Conservation (phyloP, 2,329 filamentous ascomycete genomes). For the Colletotrichum scovillei region DNA sequence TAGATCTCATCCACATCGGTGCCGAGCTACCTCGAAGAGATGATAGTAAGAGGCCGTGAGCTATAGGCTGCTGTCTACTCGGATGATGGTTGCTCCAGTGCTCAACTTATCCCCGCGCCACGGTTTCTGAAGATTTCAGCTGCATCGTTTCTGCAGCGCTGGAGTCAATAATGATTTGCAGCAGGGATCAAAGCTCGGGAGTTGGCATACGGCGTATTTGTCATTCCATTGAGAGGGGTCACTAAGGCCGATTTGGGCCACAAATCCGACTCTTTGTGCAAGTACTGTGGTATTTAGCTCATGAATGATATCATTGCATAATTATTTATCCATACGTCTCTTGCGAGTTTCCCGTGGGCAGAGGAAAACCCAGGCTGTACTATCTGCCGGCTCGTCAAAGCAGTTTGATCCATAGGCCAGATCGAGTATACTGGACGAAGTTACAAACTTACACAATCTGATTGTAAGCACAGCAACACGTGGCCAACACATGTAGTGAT, state of each 20-base stretch:
- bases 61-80: not conserved
- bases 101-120: not conserved
- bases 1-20: not conserved
- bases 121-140: not conserved
- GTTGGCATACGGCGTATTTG: not conserved
- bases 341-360: not conserved
- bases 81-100: not conserved
- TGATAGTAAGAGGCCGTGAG: not conserved
- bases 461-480: constrained; percentile 12
- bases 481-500: not conserved
- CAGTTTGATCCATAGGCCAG: not conserved
- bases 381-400: not conserved
- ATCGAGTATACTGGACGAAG: not conserved
- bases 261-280: not conserved
- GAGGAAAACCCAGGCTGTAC: not conserved
- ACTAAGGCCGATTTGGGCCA: not conserved
- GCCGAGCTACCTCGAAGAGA: not conserved
- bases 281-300: not conserved
- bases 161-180: not conserved
- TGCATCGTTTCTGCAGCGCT: constrained; percentile 1
- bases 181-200: constrained; percentile 1
- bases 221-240: not conserved
- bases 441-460: constrained; percentile 3
- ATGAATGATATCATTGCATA: not conserved
- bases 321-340: not conserved